phyloP scores from a whole-genome alignment of 768 basidiomycete genomes.

The Candolleomyces efflorescens region DNA sequence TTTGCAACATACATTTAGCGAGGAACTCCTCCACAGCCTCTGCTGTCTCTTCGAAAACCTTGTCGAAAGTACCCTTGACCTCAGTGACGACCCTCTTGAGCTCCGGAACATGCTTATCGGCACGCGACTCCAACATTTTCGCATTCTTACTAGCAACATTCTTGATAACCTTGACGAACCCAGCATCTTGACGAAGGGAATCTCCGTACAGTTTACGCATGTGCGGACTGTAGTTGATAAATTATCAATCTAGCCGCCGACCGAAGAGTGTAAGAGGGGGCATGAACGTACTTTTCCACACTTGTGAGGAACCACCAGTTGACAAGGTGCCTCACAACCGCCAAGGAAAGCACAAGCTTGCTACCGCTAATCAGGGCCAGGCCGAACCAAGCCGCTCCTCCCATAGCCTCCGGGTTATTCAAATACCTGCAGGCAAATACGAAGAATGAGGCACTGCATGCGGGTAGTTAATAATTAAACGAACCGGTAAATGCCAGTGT shows the following conservation, averaged over 20 bases:
- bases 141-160: conserved; percentile 85
- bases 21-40: conserved; percentile 93
- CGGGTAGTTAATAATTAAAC: conserved; percentile 1
- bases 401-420: conserved; percentile 95
- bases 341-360: conserved; percentile 84
- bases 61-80: conserved; percentile 92
- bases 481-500: conserved; percentile 95
- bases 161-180: conserved; percentile 97
- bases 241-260: not conserved
- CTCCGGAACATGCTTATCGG: conserved; percentile 80
- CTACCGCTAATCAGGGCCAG: conserved; percentile 88
- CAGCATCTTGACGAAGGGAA: conserved; percentile 90
- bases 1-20: conserved; percentile 64
- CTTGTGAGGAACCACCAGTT: conserved; percentile 95
- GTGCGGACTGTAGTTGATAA: conserved; percentile 66
- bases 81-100: conserved; percentile 77
- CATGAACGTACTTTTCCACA: conserved; percentile 78
- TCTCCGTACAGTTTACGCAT: conserved; percentile 97
- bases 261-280: not conserved
- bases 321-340: conserved; percentile 78
- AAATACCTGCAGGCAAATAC: conserved; percentile 56
- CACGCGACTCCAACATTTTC: conserved; percentile 66
- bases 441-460: not conserved
- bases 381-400: conserved; percentile 94
- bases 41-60: conserved; percentile 91